phyloP scores from a whole-genome alignment of 352 stramenopile genomes.

The Pythium brachiatum region DNA sequence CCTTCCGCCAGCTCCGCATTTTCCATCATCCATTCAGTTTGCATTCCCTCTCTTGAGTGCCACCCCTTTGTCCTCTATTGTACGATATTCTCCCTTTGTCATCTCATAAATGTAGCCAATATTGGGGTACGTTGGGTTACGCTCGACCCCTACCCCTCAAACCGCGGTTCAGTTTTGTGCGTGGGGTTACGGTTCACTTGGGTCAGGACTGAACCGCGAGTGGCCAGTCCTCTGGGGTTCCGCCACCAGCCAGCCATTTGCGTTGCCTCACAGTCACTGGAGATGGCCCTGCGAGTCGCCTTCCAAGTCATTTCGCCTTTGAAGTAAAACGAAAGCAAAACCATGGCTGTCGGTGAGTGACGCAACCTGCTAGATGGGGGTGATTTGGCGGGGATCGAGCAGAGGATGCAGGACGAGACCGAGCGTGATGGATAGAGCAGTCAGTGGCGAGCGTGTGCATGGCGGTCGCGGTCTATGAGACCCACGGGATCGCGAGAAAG shows the following conservation, averaged over 20 bases:
- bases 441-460: neutral
- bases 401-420: neutral
- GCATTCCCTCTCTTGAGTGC: too few relatives aligned
- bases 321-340: constrained; percentile 79
- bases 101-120: neutral
- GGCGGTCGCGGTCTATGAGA: neutral
- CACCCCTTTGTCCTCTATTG: too few relatives aligned
- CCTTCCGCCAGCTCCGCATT: neutral
- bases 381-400: neutral
- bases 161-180: too few relatives aligned
- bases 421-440: neutral
- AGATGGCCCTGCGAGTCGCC: constrained; percentile 18
- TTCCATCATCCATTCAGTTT: neutral
- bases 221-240: constrained; percentile 17
- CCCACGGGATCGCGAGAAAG: neutral
- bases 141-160: constrained; percentile 21
- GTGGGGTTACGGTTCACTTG: constrained; percentile 21
- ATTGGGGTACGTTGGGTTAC: neutral
- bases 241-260: constrained; percentile 59
- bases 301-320: constrained; percentile 83
- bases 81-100: neutral
- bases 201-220: constrained; percentile 9
- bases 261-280: constrained; percentile 5
- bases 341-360: constrained; percentile 84
- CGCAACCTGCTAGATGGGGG: neutral